Conservation (phyloP, 352 stramenopile genomes). For the Globisporangium mamillatum region DNA sequence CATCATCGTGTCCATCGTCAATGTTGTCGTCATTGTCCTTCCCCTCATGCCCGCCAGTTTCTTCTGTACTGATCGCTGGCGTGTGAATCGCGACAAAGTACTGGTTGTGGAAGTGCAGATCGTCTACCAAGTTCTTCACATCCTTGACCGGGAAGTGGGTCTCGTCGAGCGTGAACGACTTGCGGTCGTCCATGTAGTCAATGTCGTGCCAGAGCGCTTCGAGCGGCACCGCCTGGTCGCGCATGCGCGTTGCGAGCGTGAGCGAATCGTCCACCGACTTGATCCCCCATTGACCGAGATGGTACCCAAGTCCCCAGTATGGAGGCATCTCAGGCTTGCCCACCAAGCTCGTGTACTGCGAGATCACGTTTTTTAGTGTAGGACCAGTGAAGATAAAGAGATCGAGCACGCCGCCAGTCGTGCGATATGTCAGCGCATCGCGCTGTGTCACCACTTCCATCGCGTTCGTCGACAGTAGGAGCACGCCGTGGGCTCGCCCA, state of each 20-base stretch:
- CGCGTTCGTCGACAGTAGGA: conserved; percentile 79
- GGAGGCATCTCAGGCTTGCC: conserved; percentile 75
- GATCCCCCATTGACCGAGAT: conserved; percentile 51
- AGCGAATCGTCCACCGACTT: conserved; percentile 34
- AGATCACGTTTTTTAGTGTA: conserved; percentile 46
- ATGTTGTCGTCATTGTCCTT: neutral
- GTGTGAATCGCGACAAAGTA: conserved; percentile 73
- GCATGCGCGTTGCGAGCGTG: conserved; percentile 35
- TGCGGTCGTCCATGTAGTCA: conserved; percentile 53
- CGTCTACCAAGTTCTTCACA: conserved; percentile 58
- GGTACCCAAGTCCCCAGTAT: conserved; percentile 86
- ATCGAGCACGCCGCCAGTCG: conserved; percentile 79
- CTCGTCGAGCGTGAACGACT: conserved; percentile 65
- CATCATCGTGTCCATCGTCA: neutral
- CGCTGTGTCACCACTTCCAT: conserved; percentile 81
- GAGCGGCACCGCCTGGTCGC: conserved; percentile 48
- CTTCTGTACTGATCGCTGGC: conserved; percentile 45
- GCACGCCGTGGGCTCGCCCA: conserved; percentile 64
- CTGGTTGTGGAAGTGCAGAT: conserved; percentile 81
- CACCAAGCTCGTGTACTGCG: conserved; percentile 74
- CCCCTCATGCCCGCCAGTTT: neutral
- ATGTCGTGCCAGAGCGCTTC: conserved; percentile 80
- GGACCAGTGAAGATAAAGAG: conserved; percentile 76
- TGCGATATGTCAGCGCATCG: conserved; percentile 68
- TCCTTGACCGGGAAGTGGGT: conserved; percentile 39